Evolutionary conservation across 1,139 yeast species (phyloP).

Genomic region (Tardiomyces depauwii): DNA sequence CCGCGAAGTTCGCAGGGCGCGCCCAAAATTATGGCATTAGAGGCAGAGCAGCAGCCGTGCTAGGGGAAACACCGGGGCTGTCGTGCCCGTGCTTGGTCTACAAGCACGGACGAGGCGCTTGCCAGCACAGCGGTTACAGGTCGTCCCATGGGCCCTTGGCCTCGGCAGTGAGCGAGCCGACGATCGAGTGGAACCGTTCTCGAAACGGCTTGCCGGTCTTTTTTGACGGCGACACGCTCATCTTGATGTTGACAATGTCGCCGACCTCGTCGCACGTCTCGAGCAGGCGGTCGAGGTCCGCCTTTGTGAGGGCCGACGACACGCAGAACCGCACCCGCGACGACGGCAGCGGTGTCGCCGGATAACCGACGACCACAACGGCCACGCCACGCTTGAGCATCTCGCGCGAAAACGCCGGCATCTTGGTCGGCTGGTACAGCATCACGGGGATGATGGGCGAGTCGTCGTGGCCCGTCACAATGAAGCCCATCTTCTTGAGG

Average conservation of each 20-base stretch:
- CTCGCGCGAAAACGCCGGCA: constrained; percentile 85
- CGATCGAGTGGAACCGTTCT: constrained; percentile 9
- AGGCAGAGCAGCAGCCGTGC: too few relatives aligned
- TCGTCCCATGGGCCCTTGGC: constrained; percentile 9
- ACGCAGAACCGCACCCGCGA: constrained; percentile 92
- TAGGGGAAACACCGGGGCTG: too few relatives aligned
- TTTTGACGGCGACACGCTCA: neutral
- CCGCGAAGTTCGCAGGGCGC: too few relatives aligned
- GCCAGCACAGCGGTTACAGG: neutral
- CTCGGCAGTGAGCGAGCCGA: constrained; percentile 10
- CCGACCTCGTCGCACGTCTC: constrained; percentile 71
- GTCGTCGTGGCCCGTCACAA: constrained; percentile 90
- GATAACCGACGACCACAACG: constrained; percentile 93
- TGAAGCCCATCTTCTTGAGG: constrained; percentile 81
- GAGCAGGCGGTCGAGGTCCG: constrained; percentile 77
- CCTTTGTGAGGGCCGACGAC: constrained; percentile 84
- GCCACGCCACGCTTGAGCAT: constrained; percentile 75
- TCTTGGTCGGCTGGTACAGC: constrained; percentile 80
- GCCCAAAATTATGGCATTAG: too few relatives aligned
- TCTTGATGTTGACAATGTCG: constrained; percentile 26
- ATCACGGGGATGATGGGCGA: constrained; percentile 91
- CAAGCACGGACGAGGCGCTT: too few relatives aligned
- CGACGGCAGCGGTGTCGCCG: constrained; percentile 88
- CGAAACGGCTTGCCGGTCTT: constrained; percentile 10
- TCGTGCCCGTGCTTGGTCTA: too few relatives aligned